Evolutionary conservation across 768 basidiomycete genomes (phyloP).

Genomic region (Lenzites betulinus): DNA sequence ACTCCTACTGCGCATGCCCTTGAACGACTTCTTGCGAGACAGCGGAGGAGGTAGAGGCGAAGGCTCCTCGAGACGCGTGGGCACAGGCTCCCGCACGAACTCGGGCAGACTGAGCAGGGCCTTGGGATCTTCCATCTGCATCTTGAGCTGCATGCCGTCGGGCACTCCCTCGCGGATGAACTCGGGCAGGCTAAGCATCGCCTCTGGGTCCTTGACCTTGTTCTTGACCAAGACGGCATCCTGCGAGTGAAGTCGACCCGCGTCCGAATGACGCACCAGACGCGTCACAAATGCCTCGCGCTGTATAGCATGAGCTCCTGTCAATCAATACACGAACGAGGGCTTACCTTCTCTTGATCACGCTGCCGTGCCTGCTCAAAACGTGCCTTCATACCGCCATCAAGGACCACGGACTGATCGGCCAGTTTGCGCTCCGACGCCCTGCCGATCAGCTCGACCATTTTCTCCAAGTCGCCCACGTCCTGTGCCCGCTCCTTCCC

Average conservation of each 20-base stretch:
- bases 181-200: slow-evolving; percentile 45
- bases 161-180: slow-evolving; percentile 43
- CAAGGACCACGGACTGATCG: slow-evolving; percentile 71
- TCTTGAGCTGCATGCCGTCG: slow-evolving; percentile 26
- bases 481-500: slow-evolving; percentile 50
- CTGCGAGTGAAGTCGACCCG: slow-evolving; percentile 76
- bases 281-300: slow-evolving; percentile 76
- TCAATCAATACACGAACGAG: not conserved
- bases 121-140: slow-evolving; percentile 31
- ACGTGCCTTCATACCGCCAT: slow-evolving; percentile 56
- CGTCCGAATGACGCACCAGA: slow-evolving; percentile 67
- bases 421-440: slow-evolving; percentile 67
- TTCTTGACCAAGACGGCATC: slow-evolving; percentile 53
- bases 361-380: slow-evolving; percentile 57
- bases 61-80: slow-evolving; percentile 28
- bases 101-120: slow-evolving; percentile 38
- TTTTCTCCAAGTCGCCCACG: slow-evolving; percentile 63
- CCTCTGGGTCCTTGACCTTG: slow-evolving; percentile 38
- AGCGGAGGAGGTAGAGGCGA: slow-evolving; percentile 61
- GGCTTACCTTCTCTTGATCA: slow-evolving; percentile 61
- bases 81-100: slow-evolving; percentile 54
- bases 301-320: slow-evolving; percentile 35
- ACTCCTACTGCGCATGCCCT: slow-evolving; percentile 35
- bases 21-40: slow-evolving; percentile 21
- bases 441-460: slow-evolving; percentile 69